Conservation (phyloP, 805 yeast species). For the Spathaspora passalidarum region DNA sequence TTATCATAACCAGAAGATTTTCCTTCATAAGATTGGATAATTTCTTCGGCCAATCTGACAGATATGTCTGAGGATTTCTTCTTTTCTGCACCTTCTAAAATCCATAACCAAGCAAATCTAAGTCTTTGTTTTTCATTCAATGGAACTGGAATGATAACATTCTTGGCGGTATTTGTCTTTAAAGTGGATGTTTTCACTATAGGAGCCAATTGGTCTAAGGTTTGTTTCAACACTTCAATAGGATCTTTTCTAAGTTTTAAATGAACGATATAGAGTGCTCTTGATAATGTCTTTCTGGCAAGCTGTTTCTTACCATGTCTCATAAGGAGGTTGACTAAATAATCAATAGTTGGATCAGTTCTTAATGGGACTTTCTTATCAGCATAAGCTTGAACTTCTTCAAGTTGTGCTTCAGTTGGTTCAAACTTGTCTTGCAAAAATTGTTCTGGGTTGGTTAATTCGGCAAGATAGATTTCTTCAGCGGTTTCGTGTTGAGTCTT, state of each 20-base stretch:
- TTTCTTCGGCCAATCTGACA: constrained; percentile 89
- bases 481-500: constrained; percentile 29
- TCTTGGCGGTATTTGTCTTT: constrained; percentile 84
- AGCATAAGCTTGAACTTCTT: constrained; percentile 49
- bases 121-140: constrained; percentile 77
- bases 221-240: constrained; percentile 65
- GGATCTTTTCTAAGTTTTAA: constrained; percentile 78
- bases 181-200: constrained; percentile 72
- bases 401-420: constrained; percentile 65
- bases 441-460: constrained; percentile 33
- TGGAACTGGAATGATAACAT: constrained; percentile 77
- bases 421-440: constrained; percentile 39
- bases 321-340: constrained; percentile 86
- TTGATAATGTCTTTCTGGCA: constrained; percentile 69
- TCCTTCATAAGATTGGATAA: constrained; percentile 73
- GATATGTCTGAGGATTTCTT: constrained; percentile 78
- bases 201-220: constrained; percentile 82
- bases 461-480: constrained; percentile 37
- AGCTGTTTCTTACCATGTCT: constrained; percentile 82
- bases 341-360: constrained; percentile 68
- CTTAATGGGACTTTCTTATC: constrained; percentile 56
- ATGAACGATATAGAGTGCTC: constrained; percentile 78
- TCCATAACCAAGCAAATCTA: constrained; percentile 88
- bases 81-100: constrained; percentile 76
- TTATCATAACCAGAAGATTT: constrained; percentile 81